Evolutionary conservation across 2,329 filamentous ascomycete species (phyloP), one percentile per base, ranked within the genome.

Genomic region (Diaporthe sp.): DNA sequence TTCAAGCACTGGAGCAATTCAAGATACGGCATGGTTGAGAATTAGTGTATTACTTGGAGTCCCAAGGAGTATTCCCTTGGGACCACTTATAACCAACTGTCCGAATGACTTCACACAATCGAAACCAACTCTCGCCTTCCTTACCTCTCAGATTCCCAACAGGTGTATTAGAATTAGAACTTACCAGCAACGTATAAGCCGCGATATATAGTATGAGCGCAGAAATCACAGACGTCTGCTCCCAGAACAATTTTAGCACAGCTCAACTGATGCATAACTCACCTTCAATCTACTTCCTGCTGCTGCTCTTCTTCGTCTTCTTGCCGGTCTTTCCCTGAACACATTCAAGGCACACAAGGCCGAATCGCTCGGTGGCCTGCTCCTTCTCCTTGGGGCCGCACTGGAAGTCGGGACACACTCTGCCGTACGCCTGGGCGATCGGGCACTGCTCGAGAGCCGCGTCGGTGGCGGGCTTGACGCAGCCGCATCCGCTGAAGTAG

Each of bases 401-500:
- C 10, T 63, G 67, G n/a, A 55, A 71, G 22, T 58, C 49, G 47
- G 58, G 25, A 25, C 68, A 75, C 20, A 63, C 39, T 61, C 73
- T 65, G 5, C 67, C 67, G 20, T 75, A 72, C 7, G 51, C 47
- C 39, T 67, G 49, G 2, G 57, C 68, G 0, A 75, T 55, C 5
- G 60, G 57, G 20, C 73, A 75, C 12, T 51, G 1, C 68, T 72
- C 49, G 8, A 44, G 55, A 10, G 1, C n/a, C n/a, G 72, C 63
- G 4, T 34, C 31, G 10, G 42, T 4, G 2, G 37, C 39, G 44
- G 28, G 1, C 34, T 61, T 74, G 65, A 74, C 15, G 31, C 72
- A 74, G 53, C 72, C 72, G 12, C 72, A 74, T 22, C 53, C 72
- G 28, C 51, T 74, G 63, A 74, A 74, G 28, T 71, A 47, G 63